Evolutionary conservation across 768 basidiomycete genomes (phyloP).

Genomic region (Mycena epipterygia): DNA sequence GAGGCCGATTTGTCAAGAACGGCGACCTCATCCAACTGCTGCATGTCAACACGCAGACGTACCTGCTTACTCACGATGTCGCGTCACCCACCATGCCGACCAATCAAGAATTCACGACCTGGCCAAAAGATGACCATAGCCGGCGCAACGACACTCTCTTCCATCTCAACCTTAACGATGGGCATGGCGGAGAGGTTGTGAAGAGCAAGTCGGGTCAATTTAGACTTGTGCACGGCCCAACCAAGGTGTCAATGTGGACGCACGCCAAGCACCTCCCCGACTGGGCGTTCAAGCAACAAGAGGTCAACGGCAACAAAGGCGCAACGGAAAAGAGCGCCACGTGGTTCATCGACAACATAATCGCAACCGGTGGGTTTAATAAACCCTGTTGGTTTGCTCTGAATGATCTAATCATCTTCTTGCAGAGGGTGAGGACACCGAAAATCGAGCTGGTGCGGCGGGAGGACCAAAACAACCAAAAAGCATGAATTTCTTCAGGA

Average conservation of each 20-base stretch:
- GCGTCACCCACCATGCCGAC: slow-evolving; percentile 97
- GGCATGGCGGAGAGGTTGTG: slow-evolving; percentile 84
- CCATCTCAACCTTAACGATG: slow-evolving; percentile 79
- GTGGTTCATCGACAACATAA: slow-evolving; percentile 91
- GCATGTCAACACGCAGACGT: slow-evolving; percentile 86
- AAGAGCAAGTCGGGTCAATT: slow-evolving; percentile 96
- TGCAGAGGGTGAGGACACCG: slow-evolving; percentile 67
- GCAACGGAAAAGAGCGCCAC: slow-evolving; percentile 82
- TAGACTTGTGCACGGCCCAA: slow-evolving; percentile 89
- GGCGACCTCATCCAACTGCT: slow-evolving; percentile 91
- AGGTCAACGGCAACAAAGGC: slow-evolving; percentile 98
- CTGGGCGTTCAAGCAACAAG: slow-evolving; percentile 98
- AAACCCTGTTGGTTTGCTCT: neutral
- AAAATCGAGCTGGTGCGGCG: slow-evolving; percentile 63
- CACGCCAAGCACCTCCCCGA: slow-evolving; percentile 88
- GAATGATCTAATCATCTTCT: slow-evolving; percentile 28
- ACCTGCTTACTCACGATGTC: slow-evolving; percentile 96
- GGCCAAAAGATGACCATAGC: slow-evolving; percentile 81
- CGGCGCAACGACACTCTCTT: slow-evolving; percentile 94
- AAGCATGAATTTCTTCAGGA: slow-evolving; percentile 91
- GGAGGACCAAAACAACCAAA: slow-evolving; percentile 78
- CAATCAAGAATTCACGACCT: slow-evolving; percentile 98
- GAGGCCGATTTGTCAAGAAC: slow-evolving; percentile 92
- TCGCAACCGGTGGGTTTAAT: slow-evolving; percentile 73
- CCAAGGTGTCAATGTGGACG: slow-evolving; percentile 96